phyloP scores from a whole-genome alignment of 345 rosid genomes.

The Mercurialis annua region DNA sequence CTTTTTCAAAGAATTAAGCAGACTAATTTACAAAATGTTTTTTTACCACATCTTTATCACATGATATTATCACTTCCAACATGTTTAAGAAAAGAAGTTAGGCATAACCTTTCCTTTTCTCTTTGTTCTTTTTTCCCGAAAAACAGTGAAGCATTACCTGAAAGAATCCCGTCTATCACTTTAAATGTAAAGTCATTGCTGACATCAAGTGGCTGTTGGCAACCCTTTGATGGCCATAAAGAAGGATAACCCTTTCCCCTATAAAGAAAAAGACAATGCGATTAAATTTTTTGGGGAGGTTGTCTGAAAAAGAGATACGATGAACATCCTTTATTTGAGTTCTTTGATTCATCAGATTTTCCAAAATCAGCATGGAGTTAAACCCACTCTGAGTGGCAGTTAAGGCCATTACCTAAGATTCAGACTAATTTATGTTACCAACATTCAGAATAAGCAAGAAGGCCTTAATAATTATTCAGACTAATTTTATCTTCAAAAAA shows the following conservation, averaged over 20 bases:
- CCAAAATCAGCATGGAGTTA: too few relatives aligned
- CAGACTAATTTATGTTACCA: background rate
- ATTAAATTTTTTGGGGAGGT: background rate
- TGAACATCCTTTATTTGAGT: background rate
- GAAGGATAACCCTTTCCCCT: slow-evolving; percentile 74
- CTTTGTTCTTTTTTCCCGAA: background rate
- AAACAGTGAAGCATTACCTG: slow-evolving; percentile 37
- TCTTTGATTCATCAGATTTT: background rate
- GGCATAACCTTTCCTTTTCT: too few relatives aligned
- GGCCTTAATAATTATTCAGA: too few relatives aligned
- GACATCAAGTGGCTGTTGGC: slow-evolving; percentile 70
- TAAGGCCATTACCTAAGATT: too few relatives aligned
- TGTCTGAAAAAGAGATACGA: background rate
- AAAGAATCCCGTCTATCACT: slow-evolving; percentile 72
- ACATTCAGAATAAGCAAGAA: background rate
- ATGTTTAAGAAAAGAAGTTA: background rate
- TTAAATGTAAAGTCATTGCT: slow-evolving; percentile 63
- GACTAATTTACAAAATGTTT: background rate
- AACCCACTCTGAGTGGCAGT: too few relatives aligned
- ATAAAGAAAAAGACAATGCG: slow-evolving; percentile 9
- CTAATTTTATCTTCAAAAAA: too few relatives aligned
- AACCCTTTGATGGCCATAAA: slow-evolving; percentile 70
- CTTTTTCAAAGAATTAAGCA: background rate
- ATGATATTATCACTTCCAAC: background rate
- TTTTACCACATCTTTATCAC: too few relatives aligned